These are phyloP conservation scores for Tolypocladium ophioglossoides DNA, from an alignment of 2,329 filamentous ascomycete genomes.

Conservation along the genomic window DNA sequence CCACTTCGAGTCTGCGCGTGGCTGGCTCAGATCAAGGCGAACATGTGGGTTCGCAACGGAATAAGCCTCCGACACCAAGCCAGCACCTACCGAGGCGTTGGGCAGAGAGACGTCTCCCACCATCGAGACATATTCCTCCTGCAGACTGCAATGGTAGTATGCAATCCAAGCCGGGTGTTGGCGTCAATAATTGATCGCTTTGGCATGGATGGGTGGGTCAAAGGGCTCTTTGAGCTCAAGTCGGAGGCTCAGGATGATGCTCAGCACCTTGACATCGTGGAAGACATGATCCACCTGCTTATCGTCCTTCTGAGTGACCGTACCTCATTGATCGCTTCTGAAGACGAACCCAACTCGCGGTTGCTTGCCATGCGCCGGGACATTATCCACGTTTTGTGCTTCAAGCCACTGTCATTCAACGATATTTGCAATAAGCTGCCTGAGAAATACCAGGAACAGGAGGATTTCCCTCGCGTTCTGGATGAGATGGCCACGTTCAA, in stretches of 20 bases:
- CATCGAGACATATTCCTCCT: conserved; percentile 91
- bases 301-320: conserved; percentile 87
- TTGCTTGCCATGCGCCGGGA: conserved; percentile 72
- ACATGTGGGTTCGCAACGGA: conserved; percentile 97
- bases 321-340: conserved; percentile 61
- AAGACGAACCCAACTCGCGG: conserved; percentile 55
- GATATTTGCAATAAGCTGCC: conserved; percentile 79
- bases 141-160: conserved; percentile 82
- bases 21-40: conserved; percentile 95
- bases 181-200: conserved; percentile 88
- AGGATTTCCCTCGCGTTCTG: conserved; percentile 76
- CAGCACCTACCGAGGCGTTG: conserved; percentile 81
- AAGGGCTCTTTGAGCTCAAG: conserved; percentile 65
- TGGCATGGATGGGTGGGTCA: conserved; percentile 78
- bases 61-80: conserved; percentile 94
- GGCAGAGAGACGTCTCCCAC: conserved; percentile 83
- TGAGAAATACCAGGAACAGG: conserved; percentile 80
- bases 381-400: conserved; percentile 87
- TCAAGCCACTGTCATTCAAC: conserved; percentile 91
- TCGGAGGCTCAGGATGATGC: conserved; percentile 69
- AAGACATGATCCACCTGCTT: conserved; percentile 90
- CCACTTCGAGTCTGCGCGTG: conserved; percentile 89
- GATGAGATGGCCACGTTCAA: conserved; percentile 85
- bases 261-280: conserved; percentile 85
- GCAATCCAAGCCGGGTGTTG: conserved; percentile 71